phyloP scores from a whole-genome alignment of 768 basidiomycete species.

The Boletus coccyginus region DNA sequence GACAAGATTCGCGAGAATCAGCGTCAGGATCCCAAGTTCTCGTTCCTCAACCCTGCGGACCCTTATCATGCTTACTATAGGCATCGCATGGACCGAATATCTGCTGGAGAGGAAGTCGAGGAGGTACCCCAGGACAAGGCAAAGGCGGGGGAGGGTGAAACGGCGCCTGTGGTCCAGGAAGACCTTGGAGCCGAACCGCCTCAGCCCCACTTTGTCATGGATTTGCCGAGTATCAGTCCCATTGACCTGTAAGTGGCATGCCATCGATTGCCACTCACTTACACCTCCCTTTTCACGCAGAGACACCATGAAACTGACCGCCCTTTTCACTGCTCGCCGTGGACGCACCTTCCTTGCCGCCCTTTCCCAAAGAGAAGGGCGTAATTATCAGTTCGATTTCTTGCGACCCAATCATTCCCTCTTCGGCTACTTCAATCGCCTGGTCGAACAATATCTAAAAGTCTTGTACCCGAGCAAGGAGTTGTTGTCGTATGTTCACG shows the following conservation, averaged over 20 bases:
- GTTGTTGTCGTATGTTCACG: conserved; percentile 68
- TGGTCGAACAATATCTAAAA: conserved; percentile 95
- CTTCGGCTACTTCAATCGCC: conserved; percentile 94
- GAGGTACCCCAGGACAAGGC: conserved; percentile 49
- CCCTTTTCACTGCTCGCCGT: conserved; percentile 90
- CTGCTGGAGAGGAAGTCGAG: conserved; percentile 70
- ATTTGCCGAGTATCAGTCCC: conserved; percentile 81
- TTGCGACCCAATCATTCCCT: conserved; percentile 93
- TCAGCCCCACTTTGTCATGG: conserved; percentile 75
- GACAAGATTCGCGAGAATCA: conserved; percentile 97
- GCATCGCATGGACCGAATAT: conserved; percentile 82
- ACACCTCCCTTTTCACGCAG: conserved; percentile 38
- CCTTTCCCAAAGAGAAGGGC: conserved; percentile 84
- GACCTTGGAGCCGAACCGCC: conserved; percentile 79
- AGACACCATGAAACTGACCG: conserved; percentile 95
- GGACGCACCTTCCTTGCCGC: conserved; percentile 83
- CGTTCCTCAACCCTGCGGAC: conserved; percentile 95
- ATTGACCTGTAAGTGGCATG: conserved; percentile 79
- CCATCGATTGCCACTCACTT: background rate
- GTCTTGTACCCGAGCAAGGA: conserved; percentile 83
- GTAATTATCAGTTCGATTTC: conserved; percentile 98
- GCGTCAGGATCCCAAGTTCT: conserved; percentile 96
- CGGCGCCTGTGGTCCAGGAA: conserved; percentile 36
- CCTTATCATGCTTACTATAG: conserved; percentile 99
- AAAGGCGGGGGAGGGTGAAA: conserved; percentile 35